Percentiles rank a stretch among this genome's conserved stretches.
Evolutionary conservation across 1,139 yeast genomes (phyloP).

Genomic region (Tardiomyces blankii): DNA sequence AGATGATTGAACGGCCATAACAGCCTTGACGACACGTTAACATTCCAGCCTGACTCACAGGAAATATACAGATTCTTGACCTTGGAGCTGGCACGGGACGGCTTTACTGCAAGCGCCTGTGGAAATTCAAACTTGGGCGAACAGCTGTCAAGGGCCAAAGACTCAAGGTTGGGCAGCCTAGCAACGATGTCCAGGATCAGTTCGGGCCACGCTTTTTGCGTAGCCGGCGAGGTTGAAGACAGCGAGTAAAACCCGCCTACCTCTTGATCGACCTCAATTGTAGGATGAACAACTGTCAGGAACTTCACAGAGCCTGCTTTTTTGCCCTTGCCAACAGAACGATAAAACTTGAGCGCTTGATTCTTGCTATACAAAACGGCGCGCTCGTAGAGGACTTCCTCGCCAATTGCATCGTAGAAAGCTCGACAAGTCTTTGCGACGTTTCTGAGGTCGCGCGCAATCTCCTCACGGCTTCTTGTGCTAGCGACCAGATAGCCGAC

Average conservation of each 20-base stretch:
- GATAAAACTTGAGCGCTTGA: conserved; percentile 1
- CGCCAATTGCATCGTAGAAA: neutral
- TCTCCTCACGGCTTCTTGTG: neutral
- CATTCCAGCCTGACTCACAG: neutral
- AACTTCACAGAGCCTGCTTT: neutral
- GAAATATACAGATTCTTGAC: neutral
- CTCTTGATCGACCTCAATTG: neutral
- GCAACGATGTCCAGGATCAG: neutral
- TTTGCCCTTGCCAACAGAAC: neutral
- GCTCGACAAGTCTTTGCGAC: neutral
- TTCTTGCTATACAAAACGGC: neutral
- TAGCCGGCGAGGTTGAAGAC: neutral
- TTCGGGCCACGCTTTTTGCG: neutral
- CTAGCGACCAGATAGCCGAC: neutral
- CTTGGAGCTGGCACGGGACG: neutral
- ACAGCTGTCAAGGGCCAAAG: neutral
- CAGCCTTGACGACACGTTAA: neutral
- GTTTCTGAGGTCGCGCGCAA: neutral
- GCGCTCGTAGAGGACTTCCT: neutral
- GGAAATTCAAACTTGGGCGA: neutral
- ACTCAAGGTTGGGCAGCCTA: neutral
- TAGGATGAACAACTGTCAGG: neutral
- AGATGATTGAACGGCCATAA: neutral
- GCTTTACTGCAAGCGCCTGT: neutral
- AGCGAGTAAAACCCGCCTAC: neutral